Conservation (phyloP, 768 basidiomycete genomes). For the Boletus eberwhitei region DNA sequence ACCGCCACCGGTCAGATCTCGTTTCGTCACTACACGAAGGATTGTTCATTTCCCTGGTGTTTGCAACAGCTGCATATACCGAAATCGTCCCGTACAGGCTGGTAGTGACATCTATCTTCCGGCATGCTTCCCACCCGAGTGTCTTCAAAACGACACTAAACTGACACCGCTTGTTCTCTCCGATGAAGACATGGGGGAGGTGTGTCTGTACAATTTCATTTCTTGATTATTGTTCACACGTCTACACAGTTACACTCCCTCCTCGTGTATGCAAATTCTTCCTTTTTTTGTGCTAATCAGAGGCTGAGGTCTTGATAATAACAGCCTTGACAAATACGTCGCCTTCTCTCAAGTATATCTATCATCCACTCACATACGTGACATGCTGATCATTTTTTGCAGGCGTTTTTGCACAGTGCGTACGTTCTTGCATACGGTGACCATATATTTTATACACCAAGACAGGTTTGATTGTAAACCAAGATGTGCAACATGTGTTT, state of each 20-base stretch:
- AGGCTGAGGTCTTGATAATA: slow-evolving; percentile 43
- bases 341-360: slow-evolving; percentile 27
- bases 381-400: slow-evolving; percentile 25
- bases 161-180: slow-evolving; percentile 33
- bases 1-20: slow-evolving; percentile 43
- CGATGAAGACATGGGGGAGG: slow-evolving; percentile 47
- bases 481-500: slow-evolving; percentile 28
- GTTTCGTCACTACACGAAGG: not conserved
- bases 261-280: slow-evolving; percentile 44
- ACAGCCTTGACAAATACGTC: slow-evolving; percentile 33
- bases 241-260: slow-evolving; percentile 49
- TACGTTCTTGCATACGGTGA: not conserved
- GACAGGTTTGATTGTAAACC: slow-evolving; percentile 23
- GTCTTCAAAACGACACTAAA: slow-evolving; percentile 14
- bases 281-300: not conserved
- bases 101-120: slow-evolving; percentile 48
- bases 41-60: not conserved
- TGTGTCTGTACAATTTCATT: slow-evolving; percentile 15
- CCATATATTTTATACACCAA: not conserved
- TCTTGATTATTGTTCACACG: not conserved
- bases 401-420: slow-evolving; percentile 26
- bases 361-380: slow-evolving; percentile 28
- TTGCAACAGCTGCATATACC: slow-evolving; percentile 43
- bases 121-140: slow-evolving; percentile 48
- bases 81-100: slow-evolving; percentile 32